Evolutionary conservation across 208 protist species (phyloP), one percentile per base, ranked within the genome.

Genomic region (Wallacemonas sp.): DNA sequence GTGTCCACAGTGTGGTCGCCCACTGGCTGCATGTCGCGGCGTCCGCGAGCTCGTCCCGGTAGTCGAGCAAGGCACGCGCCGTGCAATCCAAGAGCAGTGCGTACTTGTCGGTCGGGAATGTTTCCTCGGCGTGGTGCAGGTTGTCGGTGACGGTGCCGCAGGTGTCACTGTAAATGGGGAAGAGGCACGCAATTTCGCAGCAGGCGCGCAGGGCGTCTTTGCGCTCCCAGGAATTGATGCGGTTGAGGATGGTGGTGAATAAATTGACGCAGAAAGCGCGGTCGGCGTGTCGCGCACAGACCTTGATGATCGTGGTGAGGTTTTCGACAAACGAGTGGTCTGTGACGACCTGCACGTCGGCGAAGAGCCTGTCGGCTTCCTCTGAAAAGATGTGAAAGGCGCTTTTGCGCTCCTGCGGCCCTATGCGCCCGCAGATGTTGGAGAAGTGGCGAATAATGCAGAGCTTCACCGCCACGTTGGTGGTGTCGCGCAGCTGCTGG

Each of bases 371-470:
- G 2, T 76, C 57, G 14, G 71, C 48, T 41, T 83, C 79, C 26
- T 74, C 36, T 20, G 70, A 67, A 50, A 89, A 86, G 2, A 77
- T 64, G 32, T 63, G 74, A 61, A 89, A 84, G 0, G 73, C 82
- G 48, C 74, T 84, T 23, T 20, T 45, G 26, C 79, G 66, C 36
- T 89, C 70, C 10, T 38, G 25, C 3, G 70, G 65, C n/a, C 62
- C 72, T 4, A 89, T 65, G 1, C 76, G 63, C 46, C 67, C 61
- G 26, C 68, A 74, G 2, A 86, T 61, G 54, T 79, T 72, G 26
- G 70, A 67, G 67, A 89, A 89, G 11, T 84, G 79, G 23, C 68
- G 62, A 36, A 89, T 63, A 4, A 89, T 70, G 61, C 52, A 69
- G 1, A 89, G 49, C 61, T 86, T 79, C 16, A 69, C 59, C 2